Base-by-base conservation (phyloP, 306 rosid species). In the Inga laurina region DNA sequence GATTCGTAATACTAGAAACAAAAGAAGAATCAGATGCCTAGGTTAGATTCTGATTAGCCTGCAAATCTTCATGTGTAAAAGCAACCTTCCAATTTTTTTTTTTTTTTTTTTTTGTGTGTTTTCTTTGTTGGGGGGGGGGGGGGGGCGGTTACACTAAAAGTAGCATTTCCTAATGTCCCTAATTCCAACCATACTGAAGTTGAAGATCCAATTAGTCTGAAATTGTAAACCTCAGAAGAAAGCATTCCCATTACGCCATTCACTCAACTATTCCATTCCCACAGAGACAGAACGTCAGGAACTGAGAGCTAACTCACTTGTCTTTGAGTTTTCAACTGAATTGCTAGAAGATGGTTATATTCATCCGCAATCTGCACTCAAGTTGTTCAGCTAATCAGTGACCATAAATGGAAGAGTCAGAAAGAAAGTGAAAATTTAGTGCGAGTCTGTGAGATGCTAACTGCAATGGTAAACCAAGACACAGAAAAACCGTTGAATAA, bases 241-340 rank as follows among this genome's bases (percentile, higher is more conserved):
- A 45, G 64, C 43, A 76, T 37, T 54, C 66, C 30, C 43, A 76
- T 57, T 57, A 8, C 30, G 30, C 13, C 59, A 57, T 76, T 66
- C 4, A 64, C 72, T 66, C n/a, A 82, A 72, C 77, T 44, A 68
- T 80, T 80, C 69, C 79, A 46, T 72, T 72, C 56, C 49, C 75
- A 73, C 51, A 78, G 37, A 41, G 48, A 56, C 37, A 77, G 77
- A 77, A 72, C 21, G 67, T 61, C 13, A 82, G 75, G 82, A 77
- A 72, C 41, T 72, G 61, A 61, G 39, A 16, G 74, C 66, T 51
- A 75, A 77, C 93, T 77, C 86, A 96, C 99, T 81, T 89, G 98
- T 92, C 98, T 94, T 82, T 96, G 97, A 82, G 86, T 89, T 84
- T 96, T 97, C 88, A 94, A 87, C 88, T 94, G 99, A 79, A 93